phyloP scores from a whole-genome alignment of 2,329 filamentous ascomycete genomes.

The Penicillium capsulatum region DNA sequence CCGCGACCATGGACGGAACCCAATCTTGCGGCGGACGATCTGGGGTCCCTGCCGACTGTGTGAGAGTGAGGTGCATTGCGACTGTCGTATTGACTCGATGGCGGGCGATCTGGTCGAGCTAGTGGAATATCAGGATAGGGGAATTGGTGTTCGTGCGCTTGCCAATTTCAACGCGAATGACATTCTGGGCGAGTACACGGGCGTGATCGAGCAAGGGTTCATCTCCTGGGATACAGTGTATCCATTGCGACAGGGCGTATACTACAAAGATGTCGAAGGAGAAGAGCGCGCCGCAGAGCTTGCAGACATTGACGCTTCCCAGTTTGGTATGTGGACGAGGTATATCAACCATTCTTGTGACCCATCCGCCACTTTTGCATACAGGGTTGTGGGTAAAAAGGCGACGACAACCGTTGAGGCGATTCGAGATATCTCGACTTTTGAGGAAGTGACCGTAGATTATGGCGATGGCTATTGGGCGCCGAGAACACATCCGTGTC shows the following conservation, averaged over 20 bases:
- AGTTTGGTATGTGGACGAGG: conserved; percentile 34
- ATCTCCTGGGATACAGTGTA: conserved; percentile 15
- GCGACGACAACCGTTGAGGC: conserved; percentile 20
- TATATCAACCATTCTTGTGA: conserved; percentile 38
- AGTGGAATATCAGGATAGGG: conserved; percentile 25
- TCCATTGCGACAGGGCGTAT: conserved; percentile 10
- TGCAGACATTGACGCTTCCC: conserved; percentile 16
- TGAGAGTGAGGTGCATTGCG: too few species aligned
- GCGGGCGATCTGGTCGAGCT: conserved; percentile 29
- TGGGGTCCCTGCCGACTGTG: conserved; percentile 22
- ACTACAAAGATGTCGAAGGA: neutral
- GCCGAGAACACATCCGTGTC: neutral
- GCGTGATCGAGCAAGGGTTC: conserved; percentile 15
- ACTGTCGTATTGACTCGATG: conserved; percentile 15
- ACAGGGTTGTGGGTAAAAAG: conserved; percentile 19
- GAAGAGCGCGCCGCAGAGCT: neutral
- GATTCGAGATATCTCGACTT: conserved; percentile 25
- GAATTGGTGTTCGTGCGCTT: conserved; percentile 32
- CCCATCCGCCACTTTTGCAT: conserved; percentile 18
- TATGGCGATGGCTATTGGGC: conserved; percentile 32
- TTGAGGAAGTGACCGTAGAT: conserved; percentile 34
- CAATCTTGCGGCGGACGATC: conserved; percentile 10
- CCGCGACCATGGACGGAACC: conserved; percentile 8
- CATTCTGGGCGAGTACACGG: conserved; percentile 26
- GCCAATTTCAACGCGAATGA: conserved; percentile 21